Evolutionary conservation across 1,284 basidiomycete genomes (phyloP), one percentile per base, ranked within the genome.

Genomic region (Ganoderma resinaceum): DNA sequence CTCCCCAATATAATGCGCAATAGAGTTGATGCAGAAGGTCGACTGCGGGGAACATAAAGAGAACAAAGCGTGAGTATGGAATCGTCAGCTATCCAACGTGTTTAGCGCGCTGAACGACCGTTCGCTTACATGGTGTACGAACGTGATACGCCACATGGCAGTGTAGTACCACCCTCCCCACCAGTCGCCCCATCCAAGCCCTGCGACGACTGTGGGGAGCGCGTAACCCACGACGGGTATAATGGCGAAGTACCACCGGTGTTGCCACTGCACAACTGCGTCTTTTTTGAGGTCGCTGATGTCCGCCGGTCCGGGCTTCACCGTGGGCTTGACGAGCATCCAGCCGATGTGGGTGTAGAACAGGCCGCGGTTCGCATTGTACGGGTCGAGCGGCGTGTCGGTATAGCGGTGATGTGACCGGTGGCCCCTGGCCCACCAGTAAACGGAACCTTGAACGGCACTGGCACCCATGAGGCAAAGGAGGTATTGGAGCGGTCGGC

Each of bases 381-480:
- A 97, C 7, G 95, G 95, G 80, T 97, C 95, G 61, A 94, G 87
- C 73, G 95, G 92, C 58, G 95, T 96, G 82, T 97, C 95, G 73
- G 95, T 96, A 81, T 91, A 91, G 63, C 95, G 88, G 80, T 96
- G 95, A 79, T 97, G 95, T 49, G 95, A 94, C 66, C 95, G 90
- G 80, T 97, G 95, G 40, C 92, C 89, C 65, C 93, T 88, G n/a
- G 93, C 89, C 95, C 95, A 97, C 95, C 95, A 97, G 76, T 89
- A 90, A 80, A 94, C 94, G 14, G 94, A 95, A 0, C 95, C 95
- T 82, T 97, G 92, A 3, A 96, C 93, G 5, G 95, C 93, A 75
- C 95, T 95, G 20, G 93, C 89, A 12, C 95, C 95, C 14, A 91
- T 92, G 58, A 91, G 80, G 14, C 94, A 86, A 55, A 97, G 86